Evolutionary conservation across 257 asterid species (phyloP).

Genomic region (Nyctanthes arbortristis): DNA sequence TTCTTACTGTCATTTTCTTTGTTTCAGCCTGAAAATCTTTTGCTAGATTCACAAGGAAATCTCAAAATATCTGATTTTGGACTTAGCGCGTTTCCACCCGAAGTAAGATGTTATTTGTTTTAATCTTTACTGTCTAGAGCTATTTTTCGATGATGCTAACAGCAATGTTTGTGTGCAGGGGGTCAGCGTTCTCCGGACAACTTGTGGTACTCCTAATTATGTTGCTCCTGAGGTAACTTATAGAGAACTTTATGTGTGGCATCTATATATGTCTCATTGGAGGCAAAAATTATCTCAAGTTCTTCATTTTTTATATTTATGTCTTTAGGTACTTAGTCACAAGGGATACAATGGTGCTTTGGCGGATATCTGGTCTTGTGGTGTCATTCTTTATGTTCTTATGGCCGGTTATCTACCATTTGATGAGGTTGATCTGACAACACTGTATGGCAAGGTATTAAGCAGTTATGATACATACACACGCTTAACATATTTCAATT

Average conservation of each 20-base stretch:
- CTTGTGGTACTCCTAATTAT: slow-evolving; percentile 99
- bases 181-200: slow-evolving; percentile 82
- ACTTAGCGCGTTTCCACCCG: slow-evolving; percentile 89
- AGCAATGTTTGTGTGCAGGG: slow-evolving; percentile 50
- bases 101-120: slow-evolving; percentile 44
- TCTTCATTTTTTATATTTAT: slow-evolving; percentile 13
- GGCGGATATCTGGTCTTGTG: slow-evolving; percentile 98
- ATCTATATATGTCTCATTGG: not conserved
- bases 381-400: slow-evolving; percentile 94
- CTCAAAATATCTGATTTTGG: slow-evolving; percentile 97
- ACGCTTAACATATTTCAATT: slow-evolving; percentile 5
- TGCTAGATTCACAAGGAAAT: slow-evolving; percentile 93
- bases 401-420: slow-evolving; percentile 97
- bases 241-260: slow-evolving; percentile 12
- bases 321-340: slow-evolving; percentile 84
- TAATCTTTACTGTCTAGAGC: not conserved
- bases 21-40: slow-evolving; percentile 93
- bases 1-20: slow-evolving; percentile 26
- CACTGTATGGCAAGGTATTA: slow-evolving; percentile 88
- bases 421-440: slow-evolving; percentile 95
- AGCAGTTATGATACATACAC: slow-evolving; percentile 9
- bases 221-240: slow-evolving; percentile 94
- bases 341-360: slow-evolving; percentile 95
- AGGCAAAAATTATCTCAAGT: slow-evolving; percentile 6
- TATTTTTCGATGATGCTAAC: slow-evolving; percentile 32